Evolutionary conservation across 2,329 filamentous ascomycete genomes (phyloP).

Genomic region (Fonsecaea nubica): DNA sequence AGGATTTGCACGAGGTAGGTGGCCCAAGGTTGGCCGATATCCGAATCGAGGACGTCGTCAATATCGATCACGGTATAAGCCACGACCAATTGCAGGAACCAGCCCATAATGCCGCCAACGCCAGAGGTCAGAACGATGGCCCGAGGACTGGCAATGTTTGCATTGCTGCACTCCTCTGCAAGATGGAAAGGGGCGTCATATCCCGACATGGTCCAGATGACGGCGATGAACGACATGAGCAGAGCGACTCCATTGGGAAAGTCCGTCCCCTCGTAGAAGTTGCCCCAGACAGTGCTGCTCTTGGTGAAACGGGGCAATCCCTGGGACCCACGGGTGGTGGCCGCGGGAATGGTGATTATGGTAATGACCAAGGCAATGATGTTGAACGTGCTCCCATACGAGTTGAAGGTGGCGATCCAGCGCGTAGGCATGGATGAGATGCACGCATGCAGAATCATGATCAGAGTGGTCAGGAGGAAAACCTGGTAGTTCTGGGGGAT

Average conservation of each 20-base stretch:
- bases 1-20: constrained; percentile 72
- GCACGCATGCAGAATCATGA: constrained; percentile 71
- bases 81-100: constrained; percentile 75
- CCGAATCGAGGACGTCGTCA: constrained; percentile 62
- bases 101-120: constrained; percentile 71
- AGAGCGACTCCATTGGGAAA: constrained; percentile 72
- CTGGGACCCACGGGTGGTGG: constrained; percentile 57
- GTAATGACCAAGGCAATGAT: constrained; percentile 70
- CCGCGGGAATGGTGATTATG: constrained; percentile 72
- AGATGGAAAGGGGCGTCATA: constrained; percentile 75
- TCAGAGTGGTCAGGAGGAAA: constrained; percentile 69
- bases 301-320: constrained; percentile 65
- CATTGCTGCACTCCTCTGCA: constrained; percentile 77
- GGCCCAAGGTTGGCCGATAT: constrained; percentile 73
- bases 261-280: constrained; percentile 69
- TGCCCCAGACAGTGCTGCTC: constrained; percentile 67
- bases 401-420: constrained; percentile 74
- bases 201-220: constrained; percentile 72
- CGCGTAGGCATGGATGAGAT: constrained; percentile 75
- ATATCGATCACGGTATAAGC: constrained; percentile 75
- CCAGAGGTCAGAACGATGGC: constrained; percentile 74
- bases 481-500: constrained; percentile 69
- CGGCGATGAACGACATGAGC: constrained; percentile 73
- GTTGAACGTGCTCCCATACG: constrained; percentile 73
- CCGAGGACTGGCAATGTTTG: constrained; percentile 71